Base-by-base conservation (phyloP, 441 rosid species). In the Pelargonium citronellum region DNA sequence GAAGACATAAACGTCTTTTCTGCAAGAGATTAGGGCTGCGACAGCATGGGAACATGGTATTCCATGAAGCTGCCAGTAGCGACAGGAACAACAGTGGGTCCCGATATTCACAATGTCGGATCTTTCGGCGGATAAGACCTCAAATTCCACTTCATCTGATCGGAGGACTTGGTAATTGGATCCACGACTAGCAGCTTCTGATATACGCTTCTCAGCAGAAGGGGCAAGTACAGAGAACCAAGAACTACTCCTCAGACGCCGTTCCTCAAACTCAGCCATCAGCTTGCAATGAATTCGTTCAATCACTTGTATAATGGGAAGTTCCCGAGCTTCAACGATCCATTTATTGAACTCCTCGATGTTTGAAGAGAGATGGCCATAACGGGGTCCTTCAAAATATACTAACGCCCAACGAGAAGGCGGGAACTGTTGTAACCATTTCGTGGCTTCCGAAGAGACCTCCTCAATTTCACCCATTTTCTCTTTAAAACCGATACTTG, bases 71-170 rank as follows among this genome's bases (percentile, higher is more conserved):
- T 87, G 89, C 89, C 91, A 87, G 16, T 78, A 83, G 0, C 83
- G 84, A 66, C 89, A 85, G 64, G 88, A 85, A 73, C 88, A 87
- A 66, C 66, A 68, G 68, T 5, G 86, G n/a, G 75, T 76, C 15
- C 83, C 81, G 2, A 83, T 84, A 67, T 87, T 81, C 71, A 87
- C 87, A 73, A 84, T 85, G 69, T 85, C 77, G 9, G 88, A 84
- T 44, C 82, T 79, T 24, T 85, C 87, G 4, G 74, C 51, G 15
- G 82, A 84, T 55, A 87, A 49, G 66, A 84, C 83, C 80, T 87
- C 91, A 16, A 83, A 87, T 73, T 87, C 91, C 24, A 83, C 86
- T 79, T 87, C 91, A 78, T 87, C 86, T 2, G 87, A 84, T 63
- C 83, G 76, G 37, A 87, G 87, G 71, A 87, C 87, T 43, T 82